Conservation (phyloP, 495 filamentous ascomycete genomes). For the Neurospora discreta region DNA sequence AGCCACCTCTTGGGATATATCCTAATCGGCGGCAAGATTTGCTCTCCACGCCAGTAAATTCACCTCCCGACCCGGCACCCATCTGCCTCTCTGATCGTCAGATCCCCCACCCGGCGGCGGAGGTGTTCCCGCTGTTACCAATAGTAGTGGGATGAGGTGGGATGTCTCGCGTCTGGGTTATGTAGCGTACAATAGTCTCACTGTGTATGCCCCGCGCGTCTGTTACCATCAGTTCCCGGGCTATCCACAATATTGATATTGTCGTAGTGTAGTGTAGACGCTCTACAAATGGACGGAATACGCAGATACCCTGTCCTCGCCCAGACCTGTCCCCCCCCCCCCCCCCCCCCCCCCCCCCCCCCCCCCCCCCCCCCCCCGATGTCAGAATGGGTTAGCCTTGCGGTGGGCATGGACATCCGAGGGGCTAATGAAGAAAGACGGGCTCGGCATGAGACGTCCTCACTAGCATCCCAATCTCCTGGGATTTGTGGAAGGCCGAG, state of each 20-base stretch:
- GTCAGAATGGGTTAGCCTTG: constrained; percentile 6
- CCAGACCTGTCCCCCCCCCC: not conserved
- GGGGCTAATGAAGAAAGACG: constrained; percentile 16
- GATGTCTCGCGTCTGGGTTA: not conserved
- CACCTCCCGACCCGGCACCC: not conserved
- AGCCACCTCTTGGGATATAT: not conserved
- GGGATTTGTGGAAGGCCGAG: constrained; percentile 15
- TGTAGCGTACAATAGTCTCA: not conserved
- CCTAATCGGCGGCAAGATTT: not conserved
- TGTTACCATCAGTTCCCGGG: constrained; percentile 1
- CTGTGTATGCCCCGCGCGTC: not conserved
- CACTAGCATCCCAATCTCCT: constrained; percentile 27
- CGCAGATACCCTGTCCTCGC: not conserved
- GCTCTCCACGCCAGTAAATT: not conserved
- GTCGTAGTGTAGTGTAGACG: not conserved
- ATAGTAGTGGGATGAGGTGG: not conserved
- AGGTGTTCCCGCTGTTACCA: not conserved
- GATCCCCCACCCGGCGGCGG: not conserved
- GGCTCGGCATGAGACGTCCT: constrained; percentile 21
- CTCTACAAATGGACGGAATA: not conserved
- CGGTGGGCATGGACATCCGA: constrained; percentile 12
- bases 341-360: not conserved
- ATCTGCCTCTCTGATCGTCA: not conserved
- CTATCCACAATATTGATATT: not conserved
- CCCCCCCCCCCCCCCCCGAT: not conserved